Evolutionary conservation across 345 rosid species (phyloP), one percentile per base, ranked within the genome.

Genomic region (Cardamine chenopodiifolia): DNA sequence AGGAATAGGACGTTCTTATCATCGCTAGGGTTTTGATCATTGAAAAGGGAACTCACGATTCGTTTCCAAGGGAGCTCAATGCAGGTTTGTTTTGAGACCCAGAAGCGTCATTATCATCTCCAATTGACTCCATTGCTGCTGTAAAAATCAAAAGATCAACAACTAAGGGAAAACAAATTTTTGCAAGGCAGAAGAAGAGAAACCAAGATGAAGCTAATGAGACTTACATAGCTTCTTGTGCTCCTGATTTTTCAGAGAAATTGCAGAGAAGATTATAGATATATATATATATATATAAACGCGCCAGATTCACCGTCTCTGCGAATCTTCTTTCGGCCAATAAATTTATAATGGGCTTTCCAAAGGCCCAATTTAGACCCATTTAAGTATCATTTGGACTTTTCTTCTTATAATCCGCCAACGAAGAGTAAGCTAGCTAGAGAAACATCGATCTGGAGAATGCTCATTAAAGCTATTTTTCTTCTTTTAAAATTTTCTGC

Each of bases 51-150:
- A 76, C 90, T 89, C 48, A 93, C 95, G 90, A 85, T 83, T 92
- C 96, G 18, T 82, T 89, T 47, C 86, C 84, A 10, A 88, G 79
- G 26, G 91, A 78, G 70, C 78, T 71, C 73, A 88, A 74, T 29
- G 96, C 88, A 17, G 91, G 90, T 65, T 88, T 85, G 66, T 87
- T 85, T 86, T 88, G 96, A 54, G 91, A 74, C 48, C 81, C 85
- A 29, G 81, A 73, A 57, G 79, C 72, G 62, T 81, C 78, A 4
- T 72, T 66, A 64, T 88, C 92, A 2, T 88, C 96, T 44, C 91
- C 71, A 62, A 57, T 81, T 73, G 87, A 81, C 82, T 89, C 88
- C 96, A 91, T 91, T 54, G 32, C 87, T 85, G 58, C 76, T 6
- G 4, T 2, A 20, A 69, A 45, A 1, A 58, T 65, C 25, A 44